phyloP scores from a whole-genome alignment of 805 yeast species.

The Nakazawaea ambrosiae region DNA sequence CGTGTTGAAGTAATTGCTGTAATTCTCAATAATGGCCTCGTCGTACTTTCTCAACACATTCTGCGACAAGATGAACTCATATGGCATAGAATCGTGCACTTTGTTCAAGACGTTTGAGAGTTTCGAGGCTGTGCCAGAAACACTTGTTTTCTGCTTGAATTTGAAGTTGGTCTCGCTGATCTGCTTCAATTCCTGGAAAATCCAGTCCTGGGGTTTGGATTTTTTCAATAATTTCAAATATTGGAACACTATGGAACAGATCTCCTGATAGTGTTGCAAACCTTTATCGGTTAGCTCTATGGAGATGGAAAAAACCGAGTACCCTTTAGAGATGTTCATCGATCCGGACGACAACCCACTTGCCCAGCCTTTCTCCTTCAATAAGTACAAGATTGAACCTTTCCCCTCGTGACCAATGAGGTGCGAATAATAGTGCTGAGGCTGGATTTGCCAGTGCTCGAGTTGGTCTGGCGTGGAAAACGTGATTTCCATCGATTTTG shows the following conservation, averaged over 20 bases:
- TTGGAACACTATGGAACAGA: slow-evolving; percentile 57
- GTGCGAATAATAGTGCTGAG: slow-evolving; percentile 69
- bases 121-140: slow-evolving; percentile 66
- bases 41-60: slow-evolving; percentile 53
- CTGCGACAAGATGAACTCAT: slow-evolving; percentile 52
- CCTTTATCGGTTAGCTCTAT: slow-evolving; percentile 77
- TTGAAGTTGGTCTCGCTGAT: slow-evolving; percentile 66
- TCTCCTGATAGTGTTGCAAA: slow-evolving; percentile 50
- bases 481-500: slow-evolving; percentile 55
- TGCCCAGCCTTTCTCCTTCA: slow-evolving; percentile 76
- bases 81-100: slow-evolving; percentile 44
- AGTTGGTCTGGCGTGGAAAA: slow-evolving; percentile 76
- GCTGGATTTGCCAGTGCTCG: slow-evolving; percentile 58
- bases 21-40: slow-evolving; percentile 42
- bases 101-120: slow-evolving; percentile 59
- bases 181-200: slow-evolving; percentile 68
- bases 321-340: slow-evolving; percentile 57
- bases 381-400: slow-evolving; percentile 69
- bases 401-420: slow-evolving; percentile 88
- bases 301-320: slow-evolving; percentile 59
- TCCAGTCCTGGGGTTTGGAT: slow-evolving; percentile 68
- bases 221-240: slow-evolving; percentile 57
- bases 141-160: slow-evolving; percentile 70
- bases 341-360: slow-evolving; percentile 71
- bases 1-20: slow-evolving; percentile 41